phyloP scores from a whole-genome alignment of 345 rosid species.

The Hibiscus tridactylites region DNA sequence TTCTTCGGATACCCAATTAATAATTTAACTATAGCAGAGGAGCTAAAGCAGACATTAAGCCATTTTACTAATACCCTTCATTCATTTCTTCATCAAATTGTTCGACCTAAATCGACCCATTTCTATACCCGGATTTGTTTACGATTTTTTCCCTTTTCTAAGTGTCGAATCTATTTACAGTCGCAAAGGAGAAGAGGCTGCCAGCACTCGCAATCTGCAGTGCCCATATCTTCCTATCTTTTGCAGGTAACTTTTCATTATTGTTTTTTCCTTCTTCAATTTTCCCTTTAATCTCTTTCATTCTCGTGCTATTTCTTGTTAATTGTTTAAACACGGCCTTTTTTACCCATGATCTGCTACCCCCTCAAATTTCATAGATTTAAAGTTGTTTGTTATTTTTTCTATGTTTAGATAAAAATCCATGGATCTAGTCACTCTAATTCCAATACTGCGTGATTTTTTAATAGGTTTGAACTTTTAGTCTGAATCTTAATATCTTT shows the following conservation, averaged over 20 bases:
- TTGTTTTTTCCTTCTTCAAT: neutral
- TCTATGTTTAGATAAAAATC: neutral
- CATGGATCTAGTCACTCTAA: neutral
- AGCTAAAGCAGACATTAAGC: too few relatives aligned
- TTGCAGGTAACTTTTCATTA: neutral
- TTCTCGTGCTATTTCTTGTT: neutral
- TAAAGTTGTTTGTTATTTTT: neutral
- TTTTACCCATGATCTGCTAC: neutral
- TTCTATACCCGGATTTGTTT: neutral
- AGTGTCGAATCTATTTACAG: neutral
- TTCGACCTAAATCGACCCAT: neutral
- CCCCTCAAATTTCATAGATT: neutral
- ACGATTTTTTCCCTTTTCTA: neutral
- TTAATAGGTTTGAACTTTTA: neutral
- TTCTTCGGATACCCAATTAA: too few relatives aligned
- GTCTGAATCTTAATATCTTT: neutral
- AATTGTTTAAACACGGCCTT: neutral
- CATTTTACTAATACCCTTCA: too few relatives aligned
- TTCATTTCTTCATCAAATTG: neutral
- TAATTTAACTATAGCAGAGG: too few relatives aligned
- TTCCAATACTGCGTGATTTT: neutral
- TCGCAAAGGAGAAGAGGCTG: neutral
- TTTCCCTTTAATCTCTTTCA: neutral
- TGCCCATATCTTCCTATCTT: neutral
- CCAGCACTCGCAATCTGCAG: neutral